Evolutionary conservation across 495 filamentous ascomycete genomes (phyloP), one percentile per base, ranked within the genome.

Genomic region (Evernia prunastri): DNA sequence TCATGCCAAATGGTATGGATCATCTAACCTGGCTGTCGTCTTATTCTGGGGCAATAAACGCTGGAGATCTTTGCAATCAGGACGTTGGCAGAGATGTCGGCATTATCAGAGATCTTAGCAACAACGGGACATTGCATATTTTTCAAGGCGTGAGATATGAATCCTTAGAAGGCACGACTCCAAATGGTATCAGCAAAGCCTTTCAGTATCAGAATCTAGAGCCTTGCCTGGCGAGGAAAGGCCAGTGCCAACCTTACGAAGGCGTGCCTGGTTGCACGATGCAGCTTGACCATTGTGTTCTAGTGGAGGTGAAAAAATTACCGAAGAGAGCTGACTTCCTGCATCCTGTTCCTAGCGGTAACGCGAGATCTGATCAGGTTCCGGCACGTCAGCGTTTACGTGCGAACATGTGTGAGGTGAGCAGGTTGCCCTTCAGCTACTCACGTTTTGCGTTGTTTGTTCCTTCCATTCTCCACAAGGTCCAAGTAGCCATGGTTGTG

Each of bases 401-500:
- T 7, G 65, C 69, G 4, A 47, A 60, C 4, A 64, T 75, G 13
- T 80, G 77, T 63, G 65, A 63, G 18, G 67, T 89, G 5, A 84
- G 88, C 64, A 79, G 71, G 31, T 74, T 91, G 2, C 87, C 91
- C 0, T 73, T 80, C 35, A 70, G 74, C 20, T 85, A 86, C 61
- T 79, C 83, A 1, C 78, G 85, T 31, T 84, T 96, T 63, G 88
- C 85, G 1, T 77, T 87, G 20, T 80, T 95, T 40, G 79, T 96
- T 31, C 91, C 94, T 0, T 85, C 87, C 0, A 86, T 97, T 11
- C 74, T 89, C 8, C 82, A 88, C 61, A 81, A 82, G n/a, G 67
- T 93, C 23, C 89, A 89, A 65, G 74, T 84, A 6, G 75, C 76
- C 23, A 74, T 92, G 27, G 75, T 92, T 35, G 90, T 88, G 3